Conservation (phyloP, 1,284 basidiomycete genomes). For the Apiotrichum gracile region DNA sequence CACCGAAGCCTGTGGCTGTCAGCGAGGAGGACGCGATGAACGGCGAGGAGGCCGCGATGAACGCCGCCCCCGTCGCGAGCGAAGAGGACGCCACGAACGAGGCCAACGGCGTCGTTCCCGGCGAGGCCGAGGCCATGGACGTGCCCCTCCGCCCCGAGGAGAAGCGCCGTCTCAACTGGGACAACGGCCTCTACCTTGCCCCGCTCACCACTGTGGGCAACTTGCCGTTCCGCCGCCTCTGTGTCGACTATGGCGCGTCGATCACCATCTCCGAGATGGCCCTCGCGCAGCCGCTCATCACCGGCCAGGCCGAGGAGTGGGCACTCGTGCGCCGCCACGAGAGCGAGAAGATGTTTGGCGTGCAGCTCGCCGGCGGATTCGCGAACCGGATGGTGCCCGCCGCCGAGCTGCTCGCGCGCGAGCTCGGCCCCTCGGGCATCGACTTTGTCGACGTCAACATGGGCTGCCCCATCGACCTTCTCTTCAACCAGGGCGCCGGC, state of each 20-base stretch:
- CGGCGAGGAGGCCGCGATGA: conserved; percentile 17
- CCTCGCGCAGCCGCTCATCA: conserved; percentile 70
- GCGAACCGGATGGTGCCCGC: conserved; percentile 57
- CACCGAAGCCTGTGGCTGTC: conserved; percentile 7
- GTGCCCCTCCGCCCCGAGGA: conserved; percentile 64
- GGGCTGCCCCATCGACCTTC: conserved; percentile 94
- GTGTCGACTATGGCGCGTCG: conserved; percentile 78
- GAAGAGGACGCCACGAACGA: conserved; percentile 21
- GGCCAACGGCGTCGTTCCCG: conserved; percentile 34
- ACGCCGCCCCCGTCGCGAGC: conserved; percentile 10
- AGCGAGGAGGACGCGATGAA: conserved; percentile 42
- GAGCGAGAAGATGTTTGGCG: conserved; percentile 81
- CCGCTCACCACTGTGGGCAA: conserved; percentile 95
- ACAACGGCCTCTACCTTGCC: conserved; percentile 83
- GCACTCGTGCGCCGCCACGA: conserved; percentile 80
- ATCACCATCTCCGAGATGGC: conserved; percentile 95
- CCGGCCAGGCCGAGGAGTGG: conserved; percentile 84
- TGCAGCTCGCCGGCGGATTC: conserved; percentile 60
- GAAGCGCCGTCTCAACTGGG: conserved; percentile 82
- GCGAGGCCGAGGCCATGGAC: conserved; percentile 35
- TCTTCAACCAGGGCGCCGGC: conserved; percentile 86
- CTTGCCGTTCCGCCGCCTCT: conserved; percentile 87
- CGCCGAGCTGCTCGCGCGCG: conserved; percentile 73
- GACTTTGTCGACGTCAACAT: conserved; percentile 90
- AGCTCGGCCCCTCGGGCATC: conserved; percentile 56